Conservation (phyloP, 2,329 filamentous ascomycete genomes). For the Fusarium floridanum region DNA sequence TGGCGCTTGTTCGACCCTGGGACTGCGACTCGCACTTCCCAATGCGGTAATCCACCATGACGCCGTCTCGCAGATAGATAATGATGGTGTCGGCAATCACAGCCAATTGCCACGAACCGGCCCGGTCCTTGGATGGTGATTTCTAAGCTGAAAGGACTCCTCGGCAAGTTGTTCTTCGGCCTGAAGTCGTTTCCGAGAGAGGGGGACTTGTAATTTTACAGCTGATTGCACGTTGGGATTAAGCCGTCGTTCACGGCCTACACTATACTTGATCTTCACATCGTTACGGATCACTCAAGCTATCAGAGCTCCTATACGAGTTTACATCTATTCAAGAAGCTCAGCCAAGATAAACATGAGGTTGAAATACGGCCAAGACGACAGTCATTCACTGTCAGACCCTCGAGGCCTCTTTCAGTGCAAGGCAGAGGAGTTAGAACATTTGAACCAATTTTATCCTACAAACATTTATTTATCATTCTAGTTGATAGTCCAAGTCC, state of each 20-base stretch:
- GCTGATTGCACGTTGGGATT: neutral
- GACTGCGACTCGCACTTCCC: constrained; percentile 18
- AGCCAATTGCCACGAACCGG: too few relatives aligned
- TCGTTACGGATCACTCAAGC: neutral
- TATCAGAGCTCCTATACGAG: too few relatives aligned
- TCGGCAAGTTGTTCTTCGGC: neutral
- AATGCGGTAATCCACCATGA: constrained; percentile 6
- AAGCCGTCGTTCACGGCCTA: too few relatives aligned
- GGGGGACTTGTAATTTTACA: neutral
- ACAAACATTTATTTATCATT: too few relatives aligned
- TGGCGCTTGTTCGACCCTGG: neutral
- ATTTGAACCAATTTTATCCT: neutral
- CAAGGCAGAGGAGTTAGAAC: neutral
- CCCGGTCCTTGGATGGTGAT: neutral
- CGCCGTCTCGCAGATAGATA: neutral
- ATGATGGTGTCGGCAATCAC: neutral
- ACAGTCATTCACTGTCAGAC: neutral
- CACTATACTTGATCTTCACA: neutral
- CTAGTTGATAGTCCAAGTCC: neutral
- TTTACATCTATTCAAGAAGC: neutral
- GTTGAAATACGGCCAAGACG: neutral
- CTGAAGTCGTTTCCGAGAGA: neutral
- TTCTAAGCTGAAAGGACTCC: neutral
- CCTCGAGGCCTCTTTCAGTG: neutral
- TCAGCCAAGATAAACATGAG: neutral